Evolutionary conservation across 2,329 filamentous ascomycete genomes (phyloP).

Genomic region (Cylindrodendrum hubeiense): DNA sequence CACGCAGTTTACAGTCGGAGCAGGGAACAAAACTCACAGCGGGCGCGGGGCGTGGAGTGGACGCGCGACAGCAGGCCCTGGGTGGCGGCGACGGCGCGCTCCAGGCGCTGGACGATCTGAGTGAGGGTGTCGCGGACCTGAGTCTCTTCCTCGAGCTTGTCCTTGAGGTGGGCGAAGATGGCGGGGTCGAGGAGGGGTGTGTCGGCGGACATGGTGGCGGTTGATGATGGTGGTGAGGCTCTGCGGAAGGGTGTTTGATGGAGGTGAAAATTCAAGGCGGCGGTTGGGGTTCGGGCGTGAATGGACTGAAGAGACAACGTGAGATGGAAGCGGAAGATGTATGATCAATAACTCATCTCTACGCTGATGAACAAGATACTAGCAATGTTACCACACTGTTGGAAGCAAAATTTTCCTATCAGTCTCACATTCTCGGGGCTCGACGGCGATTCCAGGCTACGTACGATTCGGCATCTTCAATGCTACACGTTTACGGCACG

Average conservation of each 20-base stretch:
- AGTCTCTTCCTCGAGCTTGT: conserved; percentile 89
- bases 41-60: conserved; percentile 82
- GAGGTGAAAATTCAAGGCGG: conserved; percentile 20
- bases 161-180: conserved; percentile 89
- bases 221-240: conserved; percentile 24
- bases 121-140: conserved; percentile 85
- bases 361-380: neutral
- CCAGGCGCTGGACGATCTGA: conserved; percentile 83
- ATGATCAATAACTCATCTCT: neutral
- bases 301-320: neutral
- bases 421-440: neutral
- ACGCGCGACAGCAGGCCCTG: conserved; percentile 89
- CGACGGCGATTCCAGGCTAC: too few species aligned
- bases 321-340: neutral
- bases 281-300: neutral
- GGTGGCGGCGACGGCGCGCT: conserved; percentile 84
- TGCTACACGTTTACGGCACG: too few species aligned
- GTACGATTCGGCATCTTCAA: too few species aligned
- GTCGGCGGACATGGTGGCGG: conserved; percentile 47
- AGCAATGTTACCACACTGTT: neutral
- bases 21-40: conserved; percentile 55
- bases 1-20: neutral
- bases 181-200: conserved; percentile 73
- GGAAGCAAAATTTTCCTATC: neutral
- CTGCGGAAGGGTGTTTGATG: conserved; percentile 24